These are phyloP conservation scores for Pseudoscleropodium purum DNA, from an alignment of 225 moss, liverwort and hornwort species.

Conservation along the genomic window DNA sequence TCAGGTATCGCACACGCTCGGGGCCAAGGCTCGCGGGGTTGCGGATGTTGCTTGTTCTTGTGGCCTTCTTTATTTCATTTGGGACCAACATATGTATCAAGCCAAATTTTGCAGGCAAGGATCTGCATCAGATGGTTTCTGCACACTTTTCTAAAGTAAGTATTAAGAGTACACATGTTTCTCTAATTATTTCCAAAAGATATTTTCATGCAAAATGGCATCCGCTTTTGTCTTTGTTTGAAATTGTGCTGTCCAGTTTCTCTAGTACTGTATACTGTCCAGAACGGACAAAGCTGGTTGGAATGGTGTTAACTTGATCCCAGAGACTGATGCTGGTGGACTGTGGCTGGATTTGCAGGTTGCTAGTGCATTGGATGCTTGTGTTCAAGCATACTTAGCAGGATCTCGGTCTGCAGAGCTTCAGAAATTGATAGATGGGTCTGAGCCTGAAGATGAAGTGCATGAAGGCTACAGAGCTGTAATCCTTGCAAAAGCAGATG, in stretches of 20 bases:
- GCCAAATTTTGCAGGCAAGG: constrained; percentile 43
- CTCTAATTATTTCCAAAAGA: not conserved
- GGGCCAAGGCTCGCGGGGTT: constrained; percentile 42
- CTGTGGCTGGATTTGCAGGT: constrained; percentile 17
- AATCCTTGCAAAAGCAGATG: constrained; percentile 35
- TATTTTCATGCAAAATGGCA: not conserved
- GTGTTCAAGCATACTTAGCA: constrained; percentile 43
- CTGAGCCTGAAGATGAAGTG: constrained; percentile 33
- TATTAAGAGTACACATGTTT: not conserved
- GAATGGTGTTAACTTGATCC: not conserved
- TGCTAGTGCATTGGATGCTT: constrained; percentile 30
- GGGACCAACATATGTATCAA: constrained; percentile 42
- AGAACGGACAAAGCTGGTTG: not conserved
- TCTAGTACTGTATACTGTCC: not conserved
- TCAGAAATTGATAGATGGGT: constrained; percentile 26
- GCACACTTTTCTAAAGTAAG: constrained; percentile 43
- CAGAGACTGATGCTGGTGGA: not conserved
- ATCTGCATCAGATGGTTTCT: constrained; percentile 37
- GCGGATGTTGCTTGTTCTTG: constrained; percentile 40
- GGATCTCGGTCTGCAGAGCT: constrained; percentile 33
- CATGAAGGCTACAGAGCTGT: constrained; percentile 29
- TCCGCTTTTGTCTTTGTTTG: not conserved
- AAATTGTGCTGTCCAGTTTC: not conserved
- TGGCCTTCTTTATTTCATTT: constrained; percentile 27
- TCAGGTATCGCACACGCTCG: constrained; percentile 32